Base-by-base conservation (phyloP, 148 eudicot species). In the Rhododendron molle region DNA sequence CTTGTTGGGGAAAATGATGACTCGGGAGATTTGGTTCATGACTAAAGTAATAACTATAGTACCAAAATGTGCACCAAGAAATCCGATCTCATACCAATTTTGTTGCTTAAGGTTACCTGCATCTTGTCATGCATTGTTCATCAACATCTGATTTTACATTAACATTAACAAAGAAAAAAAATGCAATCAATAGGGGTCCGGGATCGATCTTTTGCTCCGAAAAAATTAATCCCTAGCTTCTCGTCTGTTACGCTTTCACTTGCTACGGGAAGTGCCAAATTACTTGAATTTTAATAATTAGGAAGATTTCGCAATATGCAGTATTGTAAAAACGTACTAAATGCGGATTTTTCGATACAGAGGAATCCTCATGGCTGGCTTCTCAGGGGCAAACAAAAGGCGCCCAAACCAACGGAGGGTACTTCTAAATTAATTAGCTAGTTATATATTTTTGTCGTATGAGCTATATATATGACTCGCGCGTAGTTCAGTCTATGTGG, bases 1-100 rank as follows among this genome's bases (percentile, higher is more conserved):
- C 36, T 81, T 47, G 16, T 56, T 43, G 84, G 84, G 54, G 34
- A 14, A 32, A 81, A 49, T 54, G 81, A 69, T 85, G 21, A 40
- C 78, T 56, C 7, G 11, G 16, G 82, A 46, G 78, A 81, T 86
- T 72, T 81, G 46, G 36, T n/a, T 23, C 40, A 71, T 85, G 6
- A 69, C 62, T 44, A 18, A 2, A 15, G 73, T 18, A 67, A 12
- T 58, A 10, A 60, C 56, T 4, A 6, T 58, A 11, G 5, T 58
- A 3, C 71, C 46, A 56, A 71, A 71, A 71, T 15, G 5, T 32
- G 21, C 76, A 1, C 76, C 40, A 71, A 30, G 7, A 30, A 56
- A 9, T 46, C 12, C 58, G 28, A 81, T 81, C 56, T 50, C 34
- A 32, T 52, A 30, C 30, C 69, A 81, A 32, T 16, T 20, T 26